Percentiles rank a stretch among this genome's conserved stretches.
Conservation (phyloP, 768 basidiomycete species). For the Tylopilus sp. region DNA sequence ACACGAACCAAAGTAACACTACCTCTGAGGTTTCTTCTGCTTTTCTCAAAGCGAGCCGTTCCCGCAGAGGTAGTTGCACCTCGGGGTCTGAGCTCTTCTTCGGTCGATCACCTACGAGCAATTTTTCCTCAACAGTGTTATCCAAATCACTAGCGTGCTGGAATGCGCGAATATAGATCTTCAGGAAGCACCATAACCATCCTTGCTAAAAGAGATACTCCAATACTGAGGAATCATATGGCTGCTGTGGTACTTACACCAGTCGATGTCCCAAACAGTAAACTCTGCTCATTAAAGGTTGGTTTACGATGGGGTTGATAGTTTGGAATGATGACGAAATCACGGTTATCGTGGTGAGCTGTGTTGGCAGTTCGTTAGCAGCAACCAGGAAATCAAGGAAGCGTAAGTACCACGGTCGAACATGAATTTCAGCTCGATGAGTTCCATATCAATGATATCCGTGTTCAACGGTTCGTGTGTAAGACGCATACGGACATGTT, state of each 20-base stretch:
- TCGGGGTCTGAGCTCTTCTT: constrained; percentile 55
- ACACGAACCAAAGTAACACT: constrained; percentile 7
- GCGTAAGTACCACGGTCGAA: constrained; percentile 62
- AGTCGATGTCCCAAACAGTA: constrained; percentile 59
- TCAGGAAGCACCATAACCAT: constrained; percentile 72
- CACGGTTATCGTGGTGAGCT: constrained; percentile 86
- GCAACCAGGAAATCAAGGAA: not conserved
- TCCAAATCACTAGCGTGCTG: constrained; percentile 79
- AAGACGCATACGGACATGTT: constrained; percentile 81
- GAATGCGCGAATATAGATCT: constrained; percentile 73
- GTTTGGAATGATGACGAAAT: constrained; percentile 72
- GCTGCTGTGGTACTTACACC: constrained; percentile 44
- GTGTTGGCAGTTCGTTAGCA: constrained; percentile 12
- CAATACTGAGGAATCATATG: not conserved
- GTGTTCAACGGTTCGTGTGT: constrained; percentile 67
- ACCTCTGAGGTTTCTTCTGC: constrained; percentile 58
- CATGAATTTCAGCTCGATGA: constrained; percentile 81
- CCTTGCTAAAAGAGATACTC: constrained; percentile 43
- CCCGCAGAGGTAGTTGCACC: constrained; percentile 48
- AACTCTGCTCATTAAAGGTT: constrained; percentile 63
- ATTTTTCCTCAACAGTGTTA: constrained; percentile 76
- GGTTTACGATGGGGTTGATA: constrained; percentile 61
- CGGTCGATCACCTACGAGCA: constrained; percentile 76
- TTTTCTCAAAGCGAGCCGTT: constrained; percentile 51
- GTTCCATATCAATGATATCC: constrained; percentile 76